Percentiles rank a stretch among this genome's conserved stretches.
phyloP scores from a whole-genome alignment of 2,329 filamentous ascomycete genomes.

The Colletotrichum cuscutae region DNA sequence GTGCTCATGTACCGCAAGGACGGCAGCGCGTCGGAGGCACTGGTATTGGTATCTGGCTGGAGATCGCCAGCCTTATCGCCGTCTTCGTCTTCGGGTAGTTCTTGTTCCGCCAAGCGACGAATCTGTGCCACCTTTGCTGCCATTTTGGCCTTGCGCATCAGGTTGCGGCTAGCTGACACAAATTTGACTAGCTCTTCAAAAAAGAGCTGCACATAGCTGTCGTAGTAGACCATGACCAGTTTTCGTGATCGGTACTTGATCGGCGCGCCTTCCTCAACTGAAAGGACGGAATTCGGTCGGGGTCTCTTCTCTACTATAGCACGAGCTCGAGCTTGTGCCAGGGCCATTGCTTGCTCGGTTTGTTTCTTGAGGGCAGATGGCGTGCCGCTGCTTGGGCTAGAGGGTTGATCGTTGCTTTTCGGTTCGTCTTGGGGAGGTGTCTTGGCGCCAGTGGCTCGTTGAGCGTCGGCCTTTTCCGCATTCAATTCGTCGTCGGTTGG shows the following conservation, averaged over 20 bases:
- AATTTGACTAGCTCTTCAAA: conserved; percentile 87
- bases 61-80: conserved; percentile 48
- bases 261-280: conserved; percentile 56
- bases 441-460: not conserved
- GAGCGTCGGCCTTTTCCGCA: not conserved
- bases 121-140: conserved; percentile 78
- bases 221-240: conserved; percentile 92
- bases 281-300: conserved; percentile 63
- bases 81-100: conserved; percentile 62
- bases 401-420: conserved; percentile 34
- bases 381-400: conserved; percentile 47
- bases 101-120: conserved; percentile 67
- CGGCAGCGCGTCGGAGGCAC: conserved; percentile 45
- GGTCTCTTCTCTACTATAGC: conserved; percentile 61
- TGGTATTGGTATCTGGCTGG: conserved; percentile 26
- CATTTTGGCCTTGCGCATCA: conserved; percentile 89
- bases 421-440: conserved; percentile 21
- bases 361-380: conserved; percentile 50
- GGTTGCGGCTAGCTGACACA: conserved; percentile 82
- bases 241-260: conserved; percentile 74
- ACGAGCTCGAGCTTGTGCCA: conserved; percentile 57
- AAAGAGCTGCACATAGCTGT: conserved; percentile 83
- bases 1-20: conserved; percentile 53
- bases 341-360: conserved; percentile 55
- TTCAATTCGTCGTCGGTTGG: conserved; percentile 7